Evolutionary conservation across 2,329 filamentous ascomycete species (phyloP).

Genomic region (Botrytis sinoallii): DNA sequence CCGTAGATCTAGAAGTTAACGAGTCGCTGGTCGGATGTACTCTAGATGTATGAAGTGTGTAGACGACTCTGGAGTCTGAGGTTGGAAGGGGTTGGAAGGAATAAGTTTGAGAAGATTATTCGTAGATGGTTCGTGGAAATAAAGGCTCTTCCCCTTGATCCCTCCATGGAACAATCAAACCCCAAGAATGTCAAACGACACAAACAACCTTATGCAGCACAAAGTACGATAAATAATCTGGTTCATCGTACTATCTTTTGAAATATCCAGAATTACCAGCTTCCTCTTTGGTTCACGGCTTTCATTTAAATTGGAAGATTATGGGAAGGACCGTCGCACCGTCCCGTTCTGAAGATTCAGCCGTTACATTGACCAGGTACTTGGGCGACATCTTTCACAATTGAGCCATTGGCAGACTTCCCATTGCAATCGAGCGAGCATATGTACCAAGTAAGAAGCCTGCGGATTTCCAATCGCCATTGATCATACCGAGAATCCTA

Average conservation of each 20-base stretch:
- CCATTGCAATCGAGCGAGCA: conserved; percentile 2
- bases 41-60: neutral
- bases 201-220: neutral
- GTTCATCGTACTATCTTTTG: neutral
- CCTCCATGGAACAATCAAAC: conserved; percentile 3
- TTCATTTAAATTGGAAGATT: neutral
- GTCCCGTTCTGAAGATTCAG: conserved; percentile 5
- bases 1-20: conserved; percentile 20
- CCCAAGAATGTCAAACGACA: neutral
- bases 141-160: neutral
- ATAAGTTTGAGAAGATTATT: neutral
- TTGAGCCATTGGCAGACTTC: neutral
- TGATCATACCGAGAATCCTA: conserved; percentile 2
- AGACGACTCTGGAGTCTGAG: neutral
- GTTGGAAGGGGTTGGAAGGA: neutral
- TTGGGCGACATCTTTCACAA: neutral
- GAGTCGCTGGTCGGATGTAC: neutral
- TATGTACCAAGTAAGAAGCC: conserved; percentile 1
- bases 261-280: neutral
- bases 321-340: conserved; percentile 8
- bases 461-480: neutral
- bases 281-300: neutral
- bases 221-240: neutral
- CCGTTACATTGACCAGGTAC: conserved; percentile 9
- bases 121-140: conserved; percentile 5